A percentile compares a stretch with the other conserved stretches of the same genome.
phyloP scores from a whole-genome alignment of 108 stramenopile species.

The Fragilaria radians region DNA sequence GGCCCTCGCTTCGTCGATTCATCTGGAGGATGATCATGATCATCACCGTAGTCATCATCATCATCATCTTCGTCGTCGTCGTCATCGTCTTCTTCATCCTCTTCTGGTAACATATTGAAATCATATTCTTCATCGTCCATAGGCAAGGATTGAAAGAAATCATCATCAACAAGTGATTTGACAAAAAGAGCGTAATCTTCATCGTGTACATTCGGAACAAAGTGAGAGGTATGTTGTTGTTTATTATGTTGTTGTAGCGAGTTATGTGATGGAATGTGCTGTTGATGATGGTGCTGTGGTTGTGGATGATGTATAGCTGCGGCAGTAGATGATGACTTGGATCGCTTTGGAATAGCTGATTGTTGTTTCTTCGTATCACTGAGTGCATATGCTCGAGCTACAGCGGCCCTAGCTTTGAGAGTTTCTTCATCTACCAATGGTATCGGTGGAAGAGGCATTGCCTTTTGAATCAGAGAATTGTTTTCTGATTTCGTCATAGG shows the following conservation, averaged over 20 bases:
- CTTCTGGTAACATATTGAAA: neutral
- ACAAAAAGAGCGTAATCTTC: constrained; percentile 9
- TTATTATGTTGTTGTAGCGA: constrained; percentile 1
- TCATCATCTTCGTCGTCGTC: constrained; percentile 15
- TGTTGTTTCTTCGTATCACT: neutral
- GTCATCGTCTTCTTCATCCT: constrained; percentile 12
- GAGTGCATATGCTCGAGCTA: neutral
- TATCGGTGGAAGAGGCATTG: neutral
- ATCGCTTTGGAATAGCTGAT: neutral
- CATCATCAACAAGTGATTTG: constrained; percentile 9
- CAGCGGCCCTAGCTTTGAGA: neutral
- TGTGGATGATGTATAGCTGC: neutral
- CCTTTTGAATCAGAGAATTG: too few species aligned
- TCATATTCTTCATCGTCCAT: constrained; percentile 1
- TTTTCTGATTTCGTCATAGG: too few species aligned
- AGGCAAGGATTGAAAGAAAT: neutral
- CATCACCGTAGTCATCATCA: constrained; percentile 11
- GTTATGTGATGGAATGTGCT: neutral
- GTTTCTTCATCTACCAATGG: neutral
- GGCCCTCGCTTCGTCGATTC: neutral
- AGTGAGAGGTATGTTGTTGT: neutral
- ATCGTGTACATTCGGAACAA: neutral
- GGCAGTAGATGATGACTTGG: neutral
- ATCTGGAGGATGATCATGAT: neutral
- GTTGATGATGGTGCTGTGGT: constrained; percentile 4